Conservation (phyloP, 352 stramenopile genomes). For the Pythium periplocum region DNA sequence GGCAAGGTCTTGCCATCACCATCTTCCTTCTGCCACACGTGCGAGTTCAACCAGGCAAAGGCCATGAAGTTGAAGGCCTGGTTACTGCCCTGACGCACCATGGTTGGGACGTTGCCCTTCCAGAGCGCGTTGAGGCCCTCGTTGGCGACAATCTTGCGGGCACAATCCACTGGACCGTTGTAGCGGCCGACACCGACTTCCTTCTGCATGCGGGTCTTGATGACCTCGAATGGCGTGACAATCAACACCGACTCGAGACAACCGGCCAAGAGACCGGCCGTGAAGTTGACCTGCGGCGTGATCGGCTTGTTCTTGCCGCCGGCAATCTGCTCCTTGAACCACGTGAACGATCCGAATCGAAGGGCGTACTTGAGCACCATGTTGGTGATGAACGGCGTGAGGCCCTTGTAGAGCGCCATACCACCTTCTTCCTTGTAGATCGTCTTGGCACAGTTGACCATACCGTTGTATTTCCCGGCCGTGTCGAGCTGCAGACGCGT, state of each 20-base stretch:
- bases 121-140: slow-evolving; percentile 93
- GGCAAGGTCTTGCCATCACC: slow-evolving; percentile 88
- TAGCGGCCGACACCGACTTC: slow-evolving; percentile 90
- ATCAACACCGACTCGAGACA: slow-evolving; percentile 96
- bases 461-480: slow-evolving; percentile 75
- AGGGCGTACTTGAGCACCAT: slow-evolving; percentile 90
- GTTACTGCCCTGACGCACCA: slow-evolving; percentile 96
- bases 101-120: slow-evolving; percentile 95
- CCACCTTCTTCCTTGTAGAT: slow-evolving; percentile 79
- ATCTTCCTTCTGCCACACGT: slow-evolving; percentile 89
- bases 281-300: slow-evolving; percentile 75
- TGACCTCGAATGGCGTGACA: slow-evolving; percentile 97
- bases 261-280: slow-evolving; percentile 88
- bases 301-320: slow-evolving; percentile 66
- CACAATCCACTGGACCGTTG: slow-evolving; percentile 90
- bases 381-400: slow-evolving; percentile 83
- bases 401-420: slow-evolving; percentile 79
- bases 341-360: slow-evolving; percentile 80
- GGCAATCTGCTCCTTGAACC: slow-evolving; percentile 83
- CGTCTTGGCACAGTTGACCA: slow-evolving; percentile 73
- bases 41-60: slow-evolving; percentile 89
- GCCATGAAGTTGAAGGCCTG: slow-evolving; percentile 98
- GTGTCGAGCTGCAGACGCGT: slow-evolving; percentile 81
- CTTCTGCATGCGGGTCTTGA: slow-evolving; percentile 97
- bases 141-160: slow-evolving; percentile 88